Evolutionary conservation across 1,284 basidiomycete species (phyloP), one percentile per base, ranked within the genome.

Genomic region (Agroathelia rolfsii): DNA sequence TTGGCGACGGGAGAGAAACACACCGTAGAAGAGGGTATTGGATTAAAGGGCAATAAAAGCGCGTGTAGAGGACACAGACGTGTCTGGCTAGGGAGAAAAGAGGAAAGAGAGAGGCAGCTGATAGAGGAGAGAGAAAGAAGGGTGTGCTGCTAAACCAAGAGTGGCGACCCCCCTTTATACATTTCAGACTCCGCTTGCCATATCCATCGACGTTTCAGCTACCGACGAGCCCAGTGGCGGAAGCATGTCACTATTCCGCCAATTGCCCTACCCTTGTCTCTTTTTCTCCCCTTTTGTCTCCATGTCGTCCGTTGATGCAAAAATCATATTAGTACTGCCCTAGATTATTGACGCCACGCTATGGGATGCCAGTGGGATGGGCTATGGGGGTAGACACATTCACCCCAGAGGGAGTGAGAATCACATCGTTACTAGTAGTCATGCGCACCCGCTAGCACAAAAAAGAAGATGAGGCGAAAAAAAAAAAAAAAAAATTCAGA

Each of bases 131-230:
- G 30, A 30, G 37, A 34, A 35, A 39, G 57, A 64, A 56, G 54
- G 58, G 63, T 59, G 63, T 66, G 61, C 62, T 65, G 67, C 65
- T 64, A 65, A 62, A 55, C 58, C 58, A 46, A 51, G 41, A 43
- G 50, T 57, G 51, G 56, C 56, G 44, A 49, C 44, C 42, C 43
- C 52, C 65, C 65, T n/a, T 67, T 67, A 68, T 67, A 60, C 61
- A 50, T 65, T 65, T 64, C 62, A 63, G 61, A 62, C 57, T 53
- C 52, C 53, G 55, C 52, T 59, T 42, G n/a, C n/a, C n/a, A n/a
- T n/a, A n/a, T n/a, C n/a, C n/a, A n/a, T n/a, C n/a, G n/a, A n/a
- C n/a, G n/a, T n/a, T n/a, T n/a, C n/a, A n/a, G n/a, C n/a, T n/a
- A n/a, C n/a, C n/a, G n/a, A n/a, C n/a, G n/a, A n/a, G n/a, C n/a